Evolutionary conservation across 169 alveolate genomes (phyloP).

Genomic region (Plasmodium adleri): DNA sequence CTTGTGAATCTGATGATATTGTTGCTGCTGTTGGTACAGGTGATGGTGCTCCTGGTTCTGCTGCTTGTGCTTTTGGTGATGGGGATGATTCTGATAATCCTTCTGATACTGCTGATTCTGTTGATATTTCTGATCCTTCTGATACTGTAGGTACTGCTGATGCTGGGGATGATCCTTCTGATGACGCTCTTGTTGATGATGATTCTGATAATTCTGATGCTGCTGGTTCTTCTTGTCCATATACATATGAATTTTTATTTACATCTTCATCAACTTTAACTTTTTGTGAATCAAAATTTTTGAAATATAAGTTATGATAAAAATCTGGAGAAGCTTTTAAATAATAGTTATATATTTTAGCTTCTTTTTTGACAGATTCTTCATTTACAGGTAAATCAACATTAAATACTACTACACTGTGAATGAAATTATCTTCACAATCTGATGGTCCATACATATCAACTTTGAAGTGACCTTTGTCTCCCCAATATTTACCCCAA

Average conservation of each 20-base stretch:
- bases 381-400: slow-evolving; percentile 18
- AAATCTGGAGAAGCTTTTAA: too few relatives aligned
- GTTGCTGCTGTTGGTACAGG: not conserved
- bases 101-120: not conserved
- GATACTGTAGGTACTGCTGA: not conserved
- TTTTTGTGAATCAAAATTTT: too few relatives aligned
- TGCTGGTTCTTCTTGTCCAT: slow-evolving; percentile 32
- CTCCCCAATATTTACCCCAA: slow-evolving; percentile 78
- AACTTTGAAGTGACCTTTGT: slow-evolving; percentile 64
- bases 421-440: slow-evolving; percentile 44
- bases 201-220: slow-evolving; percentile 44
- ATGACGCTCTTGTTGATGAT: too few relatives aligned
- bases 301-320: too few relatives aligned
- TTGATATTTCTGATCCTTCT: too few relatives aligned
- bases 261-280: too few relatives aligned
- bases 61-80: slow-evolving; percentile 14
- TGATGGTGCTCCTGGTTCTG: not conserved
- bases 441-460: slow-evolving; percentile 69
- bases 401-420: slow-evolving; percentile 29
- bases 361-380: too few relatives aligned
- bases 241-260: not conserved
- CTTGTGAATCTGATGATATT: not conserved
- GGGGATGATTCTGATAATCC: not conserved
- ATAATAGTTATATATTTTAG: too few relatives aligned
- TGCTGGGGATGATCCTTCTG: not conserved